Percentiles rank a stretch among this genome's conserved stretches.
Evolutionary conservation across 805 yeast species (phyloP).

Genomic region (Priceomyces castillae): DNA sequence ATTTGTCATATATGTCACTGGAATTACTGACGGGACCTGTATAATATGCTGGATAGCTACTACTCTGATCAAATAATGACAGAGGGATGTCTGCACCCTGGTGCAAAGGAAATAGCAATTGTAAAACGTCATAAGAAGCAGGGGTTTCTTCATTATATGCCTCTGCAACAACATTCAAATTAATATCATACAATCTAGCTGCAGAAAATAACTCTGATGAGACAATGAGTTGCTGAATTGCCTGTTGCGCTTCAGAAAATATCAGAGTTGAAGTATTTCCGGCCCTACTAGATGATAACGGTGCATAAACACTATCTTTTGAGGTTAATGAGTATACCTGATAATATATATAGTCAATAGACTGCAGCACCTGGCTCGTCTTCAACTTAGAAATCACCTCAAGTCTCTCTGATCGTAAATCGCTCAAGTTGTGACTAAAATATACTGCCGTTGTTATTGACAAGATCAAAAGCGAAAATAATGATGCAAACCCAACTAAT

Average conservation of each 20-base stretch:
- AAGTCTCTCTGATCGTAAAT: constrained; percentile 65
- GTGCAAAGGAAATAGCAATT: constrained; percentile 49
- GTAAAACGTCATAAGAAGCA: constrained; percentile 28
- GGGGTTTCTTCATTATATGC: constrained; percentile 25
- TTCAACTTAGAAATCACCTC: constrained; percentile 78
- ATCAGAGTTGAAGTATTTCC: constrained; percentile 60
- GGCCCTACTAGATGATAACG: constrained; percentile 62
- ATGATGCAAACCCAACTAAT: constrained; percentile 65
- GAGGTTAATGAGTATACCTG: constrained; percentile 66
- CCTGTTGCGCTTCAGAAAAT: constrained; percentile 41
- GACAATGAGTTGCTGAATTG: constrained; percentile 58
- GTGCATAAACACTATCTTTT: constrained; percentile 56
- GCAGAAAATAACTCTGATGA: constrained; percentile 62
- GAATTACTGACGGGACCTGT: constrained; percentile 63
- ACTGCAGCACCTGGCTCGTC: constrained; percentile 74
- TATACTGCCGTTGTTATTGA: constrained; percentile 74
- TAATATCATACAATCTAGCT: constrained; percentile 66
- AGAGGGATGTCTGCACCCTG: constrained; percentile 35
- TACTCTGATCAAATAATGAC: constrained; percentile 9
- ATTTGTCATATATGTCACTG: constrained; percentile 29
- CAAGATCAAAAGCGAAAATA: constrained; percentile 65
- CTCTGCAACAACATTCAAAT: constrained; percentile 45
- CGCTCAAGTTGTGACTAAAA: constrained; percentile 60
- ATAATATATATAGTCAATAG: constrained; percentile 58
- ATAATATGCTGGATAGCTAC: constrained; percentile 29